A percentile compares a stretch with the other conserved stretches of the same genome.
Evolutionary conservation across 805 yeast species (phyloP).

Genomic region (Jamesozyma lodderae): DNA sequence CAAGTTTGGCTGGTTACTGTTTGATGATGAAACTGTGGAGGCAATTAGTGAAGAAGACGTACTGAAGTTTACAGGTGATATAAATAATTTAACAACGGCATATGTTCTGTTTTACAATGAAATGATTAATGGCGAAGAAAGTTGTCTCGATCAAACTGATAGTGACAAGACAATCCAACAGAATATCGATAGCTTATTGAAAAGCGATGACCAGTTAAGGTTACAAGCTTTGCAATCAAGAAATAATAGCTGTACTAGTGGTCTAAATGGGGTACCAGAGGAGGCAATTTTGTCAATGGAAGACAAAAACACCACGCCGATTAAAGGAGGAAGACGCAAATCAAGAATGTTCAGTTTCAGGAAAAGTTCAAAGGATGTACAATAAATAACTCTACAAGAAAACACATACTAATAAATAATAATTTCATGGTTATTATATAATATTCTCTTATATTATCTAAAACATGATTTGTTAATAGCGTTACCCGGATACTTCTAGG

Average conservation of each 20-base stretch:
- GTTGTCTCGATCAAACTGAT: neutral
- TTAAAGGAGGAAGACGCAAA: conserved; percentile 7
- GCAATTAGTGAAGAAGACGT: conserved; percentile 75
- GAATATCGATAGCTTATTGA: conserved; percentile 19
- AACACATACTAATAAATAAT: too few species aligned
- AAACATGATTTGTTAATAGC: too few species aligned
- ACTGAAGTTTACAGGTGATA: conserved; percentile 77
- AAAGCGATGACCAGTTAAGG: conserved; percentile 17
- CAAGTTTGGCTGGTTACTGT: conserved; percentile 77
- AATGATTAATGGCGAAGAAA: conserved; percentile 22
- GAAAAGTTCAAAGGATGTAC: conserved; percentile 1
- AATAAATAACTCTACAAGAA: neutral
- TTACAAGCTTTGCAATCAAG: neutral
- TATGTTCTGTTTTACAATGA: conserved; percentile 77
- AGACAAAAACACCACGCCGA: neutral
- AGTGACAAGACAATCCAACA: conserved; percentile 7
- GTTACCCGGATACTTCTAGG: too few species aligned
- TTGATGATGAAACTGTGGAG: conserved; percentile 94
- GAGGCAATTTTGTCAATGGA: neutral
- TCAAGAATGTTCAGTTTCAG: conserved; percentile 11
- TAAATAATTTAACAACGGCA: conserved; percentile 81
- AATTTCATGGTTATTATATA: too few species aligned
- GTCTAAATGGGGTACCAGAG: neutral
- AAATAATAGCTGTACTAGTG: too few species aligned
- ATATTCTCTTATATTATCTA: too few species aligned